Evolutionary conservation across 2,329 filamentous ascomycete genomes (phyloP), one percentile per base, ranked within the genome.

Genomic region (Aureobasidium sp.): DNA sequence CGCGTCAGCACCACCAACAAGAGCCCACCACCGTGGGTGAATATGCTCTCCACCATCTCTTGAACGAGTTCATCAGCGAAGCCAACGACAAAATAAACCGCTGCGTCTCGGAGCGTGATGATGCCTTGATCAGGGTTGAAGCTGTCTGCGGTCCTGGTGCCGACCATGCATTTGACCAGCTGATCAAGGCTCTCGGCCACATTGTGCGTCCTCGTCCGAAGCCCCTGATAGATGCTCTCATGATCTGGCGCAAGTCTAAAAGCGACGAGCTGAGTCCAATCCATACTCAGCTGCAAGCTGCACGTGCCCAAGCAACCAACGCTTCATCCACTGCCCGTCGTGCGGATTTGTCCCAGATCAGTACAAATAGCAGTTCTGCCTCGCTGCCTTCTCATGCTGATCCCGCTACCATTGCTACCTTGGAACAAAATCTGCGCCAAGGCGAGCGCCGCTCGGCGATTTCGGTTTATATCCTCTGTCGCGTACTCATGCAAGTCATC

Each of bases 231-330:
- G 94, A 99, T 74, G 92, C 90, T 21, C 91, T 99, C 73, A 99
- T 99, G 90, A 83, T 96, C 36, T 99, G 94, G 94, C 86, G 94
- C 61, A 97, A 97, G 75, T 90, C 85, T 66, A 97, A 97, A 77
- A 96, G 91, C 66, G 93, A 97, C 74, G 86, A 88, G 29, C 91
- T 92, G 32, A 73, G 74, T 48, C 70, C 64, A 29, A 68, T 73
- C 29, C 69, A 68, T 58, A 67, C 64, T 32, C 71, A 73, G 62
- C 60, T 72, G 32, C 59, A 63, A 21, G 42, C 44, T 36, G 50
- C 42, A 3, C 57, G 48, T 13, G 53, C 61, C 6, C 42, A 47
- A 10, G 13, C 34, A 5, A 14, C 42, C 6, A 53, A 57, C 21
- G n/a, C 44, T 37, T 60, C 61, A n/a, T 45, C 55, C 32, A 64